Conservation (phyloP, 2,329 filamentous ascomycete species). For the Ceratocystis alfenasii region DNA sequence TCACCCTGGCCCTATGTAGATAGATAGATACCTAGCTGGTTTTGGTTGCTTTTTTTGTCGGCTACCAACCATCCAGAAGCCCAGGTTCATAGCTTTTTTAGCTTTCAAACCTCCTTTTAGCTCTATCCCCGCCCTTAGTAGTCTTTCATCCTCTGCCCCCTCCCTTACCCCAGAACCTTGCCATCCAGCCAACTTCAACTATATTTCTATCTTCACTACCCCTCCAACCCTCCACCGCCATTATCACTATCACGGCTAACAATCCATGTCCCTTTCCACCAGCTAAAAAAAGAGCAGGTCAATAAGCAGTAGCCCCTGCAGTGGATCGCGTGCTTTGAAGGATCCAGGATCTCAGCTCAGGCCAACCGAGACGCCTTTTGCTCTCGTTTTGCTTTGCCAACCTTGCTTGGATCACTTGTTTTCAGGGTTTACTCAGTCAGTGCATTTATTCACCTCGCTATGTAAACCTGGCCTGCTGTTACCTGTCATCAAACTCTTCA, state of each 20-base stretch:
- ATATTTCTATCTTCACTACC: constrained; percentile 1
- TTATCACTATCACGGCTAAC: background rate
- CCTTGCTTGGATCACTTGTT: constrained; percentile 16
- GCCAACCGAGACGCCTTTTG: constrained; percentile 13
- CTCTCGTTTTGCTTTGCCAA: constrained; percentile 2
- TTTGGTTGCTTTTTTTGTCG: constrained; percentile 7
- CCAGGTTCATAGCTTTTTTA: constrained; percentile 8
- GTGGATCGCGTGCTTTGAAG: constrained; percentile 19
- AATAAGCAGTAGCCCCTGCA: constrained; percentile 12
- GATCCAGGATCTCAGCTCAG: constrained; percentile 18
- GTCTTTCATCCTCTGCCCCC: background rate
- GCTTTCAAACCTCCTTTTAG: constrained; percentile 7
- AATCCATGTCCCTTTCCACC: background rate
- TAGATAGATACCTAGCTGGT: background rate
- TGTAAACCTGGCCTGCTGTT: constrained; percentile 11
- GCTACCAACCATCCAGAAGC: background rate
- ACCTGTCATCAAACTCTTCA: constrained; percentile 12
- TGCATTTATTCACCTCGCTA: constrained; percentile 9
- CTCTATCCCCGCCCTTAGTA: background rate
- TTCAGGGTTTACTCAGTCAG: constrained; percentile 14
- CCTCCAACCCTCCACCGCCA: background rate
- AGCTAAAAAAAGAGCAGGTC: background rate
- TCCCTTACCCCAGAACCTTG: background rate
- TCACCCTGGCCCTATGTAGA: background rate
- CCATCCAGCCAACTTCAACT: constrained; percentile 1